Conservation (phyloP, 106 monocot species). For the Vanilla planifolia region DNA sequence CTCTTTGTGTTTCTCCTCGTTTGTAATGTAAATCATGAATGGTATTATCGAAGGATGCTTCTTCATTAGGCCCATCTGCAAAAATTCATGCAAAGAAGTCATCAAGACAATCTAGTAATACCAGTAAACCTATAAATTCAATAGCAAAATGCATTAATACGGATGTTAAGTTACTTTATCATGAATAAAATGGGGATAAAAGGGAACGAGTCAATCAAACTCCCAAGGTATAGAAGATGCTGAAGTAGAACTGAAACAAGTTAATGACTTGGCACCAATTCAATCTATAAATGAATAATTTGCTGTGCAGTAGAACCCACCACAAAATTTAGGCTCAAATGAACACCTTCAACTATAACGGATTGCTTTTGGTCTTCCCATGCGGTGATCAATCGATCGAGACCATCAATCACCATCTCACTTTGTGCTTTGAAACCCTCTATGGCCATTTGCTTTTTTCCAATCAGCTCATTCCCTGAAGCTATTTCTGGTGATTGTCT, state of each 20-base stretch:
- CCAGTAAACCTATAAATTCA: too few species aligned
- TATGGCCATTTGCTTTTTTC: slow-evolving; percentile 28
- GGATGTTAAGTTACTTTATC: too few species aligned
- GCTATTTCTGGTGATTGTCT: slow-evolving; percentile 2
- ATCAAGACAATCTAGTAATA: neutral
- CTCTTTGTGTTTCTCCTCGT: slow-evolving; percentile 69
- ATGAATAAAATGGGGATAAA: too few species aligned
- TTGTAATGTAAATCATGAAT: slow-evolving; percentile 58
- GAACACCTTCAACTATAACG: slow-evolving; percentile 57
- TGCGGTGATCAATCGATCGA: slow-evolving; percentile 46
- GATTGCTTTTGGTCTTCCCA: slow-evolving; percentile 56
- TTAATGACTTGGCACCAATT: too few species aligned
- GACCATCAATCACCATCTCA: slow-evolving; percentile 63
- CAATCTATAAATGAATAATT: too few species aligned
- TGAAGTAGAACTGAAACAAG: too few species aligned
- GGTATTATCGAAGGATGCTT: slow-evolving; percentile 72
- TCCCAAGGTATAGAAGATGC: too few species aligned
- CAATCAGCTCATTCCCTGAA: slow-evolving; percentile 19
- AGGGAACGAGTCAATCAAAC: too few species aligned
- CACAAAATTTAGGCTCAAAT: slow-evolving; percentile 62
- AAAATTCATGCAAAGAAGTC: slow-evolving; percentile 9
- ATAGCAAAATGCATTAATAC: too few species aligned
- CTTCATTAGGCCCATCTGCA: slow-evolving; percentile 70
- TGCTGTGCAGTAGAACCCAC: slow-evolving; percentile 26
- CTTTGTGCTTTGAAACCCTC: slow-evolving; percentile 23